These are phyloP conservation scores for Bruguiera parviflora DNA, from an alignment of 345 rosid genomes.

Conservation along the genomic window DNA sequence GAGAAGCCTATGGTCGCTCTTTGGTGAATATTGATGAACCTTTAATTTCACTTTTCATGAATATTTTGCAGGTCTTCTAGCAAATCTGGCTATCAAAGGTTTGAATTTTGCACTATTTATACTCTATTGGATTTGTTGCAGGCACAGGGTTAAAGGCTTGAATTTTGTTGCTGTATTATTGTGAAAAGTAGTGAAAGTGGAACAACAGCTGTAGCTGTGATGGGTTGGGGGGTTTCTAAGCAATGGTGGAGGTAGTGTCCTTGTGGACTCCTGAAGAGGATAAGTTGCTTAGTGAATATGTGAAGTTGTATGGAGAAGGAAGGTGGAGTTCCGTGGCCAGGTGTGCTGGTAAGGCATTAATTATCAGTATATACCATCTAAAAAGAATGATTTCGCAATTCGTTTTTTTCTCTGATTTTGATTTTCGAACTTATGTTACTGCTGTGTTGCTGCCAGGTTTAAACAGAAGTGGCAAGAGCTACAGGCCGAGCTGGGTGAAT, in stretches of 20 bases:
- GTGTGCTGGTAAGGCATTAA: conserved; percentile 44
- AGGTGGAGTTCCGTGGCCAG: conserved; percentile 77
- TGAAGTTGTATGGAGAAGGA: conserved; percentile 63
- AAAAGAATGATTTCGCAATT: too few species aligned
- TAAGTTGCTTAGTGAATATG: conserved; percentile 54
- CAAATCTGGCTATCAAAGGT: too few species aligned
- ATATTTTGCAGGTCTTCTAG: too few species aligned
- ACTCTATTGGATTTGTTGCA: too few species aligned
- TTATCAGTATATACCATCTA: too few species aligned
- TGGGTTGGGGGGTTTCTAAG: conserved; percentile 50
- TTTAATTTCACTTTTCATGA: too few species aligned
- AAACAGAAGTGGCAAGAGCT: not conserved
- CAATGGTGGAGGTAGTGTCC: conserved; percentile 81
- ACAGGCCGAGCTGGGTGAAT: not conserved
- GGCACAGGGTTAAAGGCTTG: not conserved
- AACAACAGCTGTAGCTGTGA: conserved; percentile 23
- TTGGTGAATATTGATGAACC: too few species aligned
- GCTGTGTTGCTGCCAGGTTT: too few species aligned
- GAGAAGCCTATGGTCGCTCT: too few species aligned
- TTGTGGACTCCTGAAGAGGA: conserved; percentile 52
- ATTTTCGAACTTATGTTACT: too few species aligned
- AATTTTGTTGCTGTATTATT: not conserved
- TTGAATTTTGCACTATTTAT: too few species aligned
- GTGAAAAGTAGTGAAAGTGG: conserved; percentile 4
- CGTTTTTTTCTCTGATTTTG: too few species aligned